These are phyloP conservation scores for Tetracladium setigerum DNA, from an alignment of 495 filamentous ascomycete species.

Conservation along the genomic window DNA sequence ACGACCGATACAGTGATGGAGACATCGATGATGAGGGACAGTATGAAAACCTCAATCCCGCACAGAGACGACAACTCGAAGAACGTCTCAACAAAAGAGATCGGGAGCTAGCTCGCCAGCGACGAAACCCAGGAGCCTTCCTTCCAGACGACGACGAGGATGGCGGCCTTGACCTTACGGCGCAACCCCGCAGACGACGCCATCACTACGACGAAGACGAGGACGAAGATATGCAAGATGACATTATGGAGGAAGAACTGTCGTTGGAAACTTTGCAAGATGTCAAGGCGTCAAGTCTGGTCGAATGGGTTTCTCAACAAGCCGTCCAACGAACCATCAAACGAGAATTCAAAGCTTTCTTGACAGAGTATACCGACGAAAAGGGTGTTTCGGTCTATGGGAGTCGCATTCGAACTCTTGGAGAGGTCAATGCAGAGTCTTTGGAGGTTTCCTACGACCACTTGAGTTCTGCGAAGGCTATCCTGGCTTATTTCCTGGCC, in stretches of 20 bases:
- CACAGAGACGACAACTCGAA: slow-evolving; percentile 69
- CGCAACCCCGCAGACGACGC: slow-evolving; percentile 70
- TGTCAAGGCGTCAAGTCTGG: slow-evolving; percentile 85
- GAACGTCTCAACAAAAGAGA: slow-evolving; percentile 77
- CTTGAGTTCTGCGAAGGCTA: slow-evolving; percentile 81
- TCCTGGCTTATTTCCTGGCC: slow-evolving; percentile 93
- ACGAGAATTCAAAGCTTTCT: slow-evolving; percentile 92
- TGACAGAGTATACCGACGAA: slow-evolving; percentile 91
- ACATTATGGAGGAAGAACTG: slow-evolving; percentile 91
- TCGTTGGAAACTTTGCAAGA: slow-evolving; percentile 87
- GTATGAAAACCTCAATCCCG: slow-evolving; percentile 64
- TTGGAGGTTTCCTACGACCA: slow-evolving; percentile 96
- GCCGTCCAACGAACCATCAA: slow-evolving; percentile 90
- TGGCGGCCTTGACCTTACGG: slow-evolving; percentile 70
- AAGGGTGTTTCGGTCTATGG: slow-evolving; percentile 88
- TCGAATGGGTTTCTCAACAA: slow-evolving; percentile 89
- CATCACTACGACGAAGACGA: slow-evolving; percentile 89
- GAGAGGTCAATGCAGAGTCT: slow-evolving; percentile 93
- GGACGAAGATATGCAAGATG: slow-evolving; percentile 83
- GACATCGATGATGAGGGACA: slow-evolving; percentile 79
- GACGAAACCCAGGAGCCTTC: slow-evolving; percentile 76
- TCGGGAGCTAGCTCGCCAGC: slow-evolving; percentile 64
- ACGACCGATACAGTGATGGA: slow-evolving; percentile 58
- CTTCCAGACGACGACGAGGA: slow-evolving; percentile 86
- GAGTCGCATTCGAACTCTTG: slow-evolving; percentile 82